A percentile compares a stretch with the other conserved stretches of the same genome.
Evolutionary conservation across 2,329 filamentous ascomycete species (phyloP).

Genomic region (Sphaceloma murrayae): DNA sequence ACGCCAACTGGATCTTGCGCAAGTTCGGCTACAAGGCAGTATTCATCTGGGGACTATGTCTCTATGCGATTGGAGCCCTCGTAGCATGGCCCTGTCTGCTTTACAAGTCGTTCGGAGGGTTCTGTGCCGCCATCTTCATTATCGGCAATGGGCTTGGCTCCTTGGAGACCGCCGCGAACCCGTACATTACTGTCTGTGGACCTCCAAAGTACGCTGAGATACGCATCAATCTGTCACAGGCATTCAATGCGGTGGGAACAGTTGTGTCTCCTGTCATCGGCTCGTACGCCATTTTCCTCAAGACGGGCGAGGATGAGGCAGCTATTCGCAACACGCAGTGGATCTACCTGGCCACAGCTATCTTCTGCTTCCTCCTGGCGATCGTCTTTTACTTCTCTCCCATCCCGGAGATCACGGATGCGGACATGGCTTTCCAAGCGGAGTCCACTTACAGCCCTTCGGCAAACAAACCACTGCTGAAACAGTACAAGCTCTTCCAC

Average conservation of each 20-base stretch:
- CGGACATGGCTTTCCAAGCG: slow-evolving; percentile 50
- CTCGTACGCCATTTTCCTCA: slow-evolving; percentile 52
- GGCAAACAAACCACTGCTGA: slow-evolving; percentile 43
- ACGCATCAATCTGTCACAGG: slow-evolving; percentile 50
- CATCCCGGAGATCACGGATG: slow-evolving; percentile 50
- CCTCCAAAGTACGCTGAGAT: slow-evolving; percentile 51
- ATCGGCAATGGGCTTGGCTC: slow-evolving; percentile 45
- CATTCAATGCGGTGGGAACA: slow-evolving; percentile 50
- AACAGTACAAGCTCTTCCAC: slow-evolving; percentile 64
- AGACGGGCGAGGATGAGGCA: slow-evolving; percentile 40
- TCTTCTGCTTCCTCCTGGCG: slow-evolving; percentile 49
- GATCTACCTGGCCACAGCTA: slow-evolving; percentile 54
- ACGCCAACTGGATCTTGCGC: slow-evolving; percentile 41
- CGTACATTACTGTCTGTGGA: slow-evolving; percentile 45
- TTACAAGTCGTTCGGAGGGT: slow-evolving; percentile 48
- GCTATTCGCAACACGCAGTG: slow-evolving; percentile 53
- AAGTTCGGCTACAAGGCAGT: slow-evolving; percentile 40
- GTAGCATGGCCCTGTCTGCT: slow-evolving; percentile 51
- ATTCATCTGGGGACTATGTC: slow-evolving; percentile 44
- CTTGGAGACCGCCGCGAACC: slow-evolving; percentile 52
- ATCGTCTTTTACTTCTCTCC: slow-evolving; percentile 49
- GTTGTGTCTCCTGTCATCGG: slow-evolving; percentile 51
- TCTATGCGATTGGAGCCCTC: slow-evolving; percentile 49
- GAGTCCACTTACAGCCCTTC: slow-evolving; percentile 24
- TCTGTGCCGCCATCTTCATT: slow-evolving; percentile 50